These are phyloP conservation scores for Erysimum cheiri DNA, from an alignment of 441 rosid genomes.

Conservation along the genomic window DNA sequence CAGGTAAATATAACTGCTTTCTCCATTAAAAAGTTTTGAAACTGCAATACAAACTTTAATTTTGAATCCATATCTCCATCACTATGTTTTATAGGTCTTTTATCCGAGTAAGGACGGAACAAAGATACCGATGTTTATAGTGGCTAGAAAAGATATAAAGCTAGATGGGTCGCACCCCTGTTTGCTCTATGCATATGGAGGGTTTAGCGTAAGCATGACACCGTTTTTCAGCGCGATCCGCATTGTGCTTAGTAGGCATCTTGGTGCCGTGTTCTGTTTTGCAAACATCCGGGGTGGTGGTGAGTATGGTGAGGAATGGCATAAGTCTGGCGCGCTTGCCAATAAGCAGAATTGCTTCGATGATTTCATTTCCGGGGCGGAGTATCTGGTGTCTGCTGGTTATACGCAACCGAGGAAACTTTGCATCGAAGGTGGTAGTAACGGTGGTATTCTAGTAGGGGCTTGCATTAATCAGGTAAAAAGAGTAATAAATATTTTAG, in stretches of 20 bases:
- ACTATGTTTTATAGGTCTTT: slow-evolving; percentile 61
- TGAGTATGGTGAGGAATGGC: slow-evolving; percentile 99
- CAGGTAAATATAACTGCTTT: slow-evolving; percentile 59
- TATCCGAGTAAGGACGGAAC: slow-evolving; percentile 84
- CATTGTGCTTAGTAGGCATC: slow-evolving; percentile 65
- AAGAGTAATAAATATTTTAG: neutral
- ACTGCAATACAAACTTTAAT: neutral
- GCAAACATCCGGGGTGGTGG: slow-evolving; percentile 98
- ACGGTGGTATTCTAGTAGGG: slow-evolving; percentile 95
- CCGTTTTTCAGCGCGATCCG: slow-evolving; percentile 81
- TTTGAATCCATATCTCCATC: neutral
- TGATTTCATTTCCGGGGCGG: slow-evolving; percentile 82
- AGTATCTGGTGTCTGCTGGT: slow-evolving; percentile 79
- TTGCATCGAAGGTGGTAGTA: slow-evolving; percentile 97
- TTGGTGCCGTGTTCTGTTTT: slow-evolving; percentile 78
- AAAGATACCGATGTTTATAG: slow-evolving; percentile 81
- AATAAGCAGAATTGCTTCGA: slow-evolving; percentile 91
- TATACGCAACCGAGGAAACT: slow-evolving; percentile 79
- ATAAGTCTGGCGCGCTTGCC: slow-evolving; percentile 82
- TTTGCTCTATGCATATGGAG: slow-evolving; percentile 91
- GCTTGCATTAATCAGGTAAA: slow-evolving; percentile 94
- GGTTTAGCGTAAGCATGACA: slow-evolving; percentile 80
- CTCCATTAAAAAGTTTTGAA: slow-evolving; percentile 16
- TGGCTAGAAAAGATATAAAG: slow-evolving; percentile 65
- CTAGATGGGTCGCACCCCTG: slow-evolving; percentile 92